These are phyloP conservation scores for Ophiosphaerella korrae DNA, from an alignment of 2,329 filamentous ascomycete genomes.

Conservation along the genomic window DNA sequence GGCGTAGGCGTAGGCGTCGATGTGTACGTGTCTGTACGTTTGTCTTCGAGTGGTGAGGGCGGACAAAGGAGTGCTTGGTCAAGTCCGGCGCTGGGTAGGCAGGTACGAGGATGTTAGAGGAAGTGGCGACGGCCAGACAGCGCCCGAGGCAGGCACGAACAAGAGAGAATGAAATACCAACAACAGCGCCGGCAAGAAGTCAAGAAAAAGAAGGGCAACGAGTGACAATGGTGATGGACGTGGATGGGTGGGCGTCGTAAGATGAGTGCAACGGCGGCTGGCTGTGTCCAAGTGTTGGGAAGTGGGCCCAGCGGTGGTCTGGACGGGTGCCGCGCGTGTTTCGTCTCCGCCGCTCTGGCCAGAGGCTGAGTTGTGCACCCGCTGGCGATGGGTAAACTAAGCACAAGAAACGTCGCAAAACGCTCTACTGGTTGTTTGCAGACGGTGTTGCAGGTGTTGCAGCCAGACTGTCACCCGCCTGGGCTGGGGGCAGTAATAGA, in stretches of 20 bases:
- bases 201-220: neutral
- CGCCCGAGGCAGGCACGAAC: constrained; percentile 4
- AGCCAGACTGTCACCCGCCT: too few species aligned
- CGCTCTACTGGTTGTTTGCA: constrained; percentile 1
- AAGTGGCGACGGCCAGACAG: constrained; percentile 8
- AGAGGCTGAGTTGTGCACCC: constrained; percentile 18
- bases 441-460: neutral
- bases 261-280: constrained; percentile 12
- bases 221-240: constrained; percentile 12
- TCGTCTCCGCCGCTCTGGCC: constrained; percentile 23
- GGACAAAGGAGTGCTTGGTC: constrained; percentile 13
- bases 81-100: constrained; percentile 7
- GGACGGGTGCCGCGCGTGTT: constrained; percentile 22
- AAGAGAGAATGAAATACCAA: neutral
- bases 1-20: constrained; percentile 6
- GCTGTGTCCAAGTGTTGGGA: constrained; percentile 13
- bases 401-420: constrained; percentile 12
- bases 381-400: constrained; percentile 4
- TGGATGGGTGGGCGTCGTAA: neutral
- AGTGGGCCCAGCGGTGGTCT: constrained; percentile 10
- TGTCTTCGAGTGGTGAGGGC: constrained; percentile 9
- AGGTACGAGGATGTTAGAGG: neutral
- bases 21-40: constrained; percentile 4
- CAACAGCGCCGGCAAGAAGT: neutral
- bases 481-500: too few species aligned